Conservation (phyloP, 2,329 filamentous ascomycete species). For the Botrytis paeoniae region DNA sequence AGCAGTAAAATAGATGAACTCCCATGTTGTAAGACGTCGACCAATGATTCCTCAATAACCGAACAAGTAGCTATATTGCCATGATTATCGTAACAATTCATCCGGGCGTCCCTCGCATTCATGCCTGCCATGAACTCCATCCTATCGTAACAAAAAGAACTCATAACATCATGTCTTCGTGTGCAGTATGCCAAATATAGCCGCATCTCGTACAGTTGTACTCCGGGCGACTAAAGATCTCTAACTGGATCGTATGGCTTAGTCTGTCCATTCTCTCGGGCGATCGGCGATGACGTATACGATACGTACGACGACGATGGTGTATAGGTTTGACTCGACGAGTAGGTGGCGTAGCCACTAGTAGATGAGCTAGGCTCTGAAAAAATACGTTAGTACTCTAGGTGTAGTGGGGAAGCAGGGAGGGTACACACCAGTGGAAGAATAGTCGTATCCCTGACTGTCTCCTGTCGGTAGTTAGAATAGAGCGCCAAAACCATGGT, state of each 20-base stretch:
- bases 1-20: not conserved
- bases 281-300: constrained; percentile 4
- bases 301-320: not conserved
- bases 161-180: not conserved
- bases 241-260: constrained; percentile 26
- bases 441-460: constrained; percentile 10
- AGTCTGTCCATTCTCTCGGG: not conserved
- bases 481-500: not conserved
- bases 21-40: not conserved
- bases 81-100: not conserved
- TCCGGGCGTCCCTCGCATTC: too few species aligned
- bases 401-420: not conserved
- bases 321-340: not conserved
- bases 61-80: not conserved
- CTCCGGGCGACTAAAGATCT: constrained; percentile 13
- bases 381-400: not conserved
- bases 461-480: constrained; percentile 11
- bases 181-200: not conserved
- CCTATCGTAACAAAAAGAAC: not conserved
- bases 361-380: not conserved
- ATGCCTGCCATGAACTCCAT: not conserved
- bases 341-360: constrained; percentile 1
- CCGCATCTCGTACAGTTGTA: too few species aligned
- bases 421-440: constrained; percentile 5
- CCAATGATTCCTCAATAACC: not conserved